A percentile compares a stretch with the other conserved stretches of the same genome.
These are phyloP conservation scores for Trypanosomatidae sp. DNA, from an alignment of 208 protist species.

Conservation along the genomic window DNA sequence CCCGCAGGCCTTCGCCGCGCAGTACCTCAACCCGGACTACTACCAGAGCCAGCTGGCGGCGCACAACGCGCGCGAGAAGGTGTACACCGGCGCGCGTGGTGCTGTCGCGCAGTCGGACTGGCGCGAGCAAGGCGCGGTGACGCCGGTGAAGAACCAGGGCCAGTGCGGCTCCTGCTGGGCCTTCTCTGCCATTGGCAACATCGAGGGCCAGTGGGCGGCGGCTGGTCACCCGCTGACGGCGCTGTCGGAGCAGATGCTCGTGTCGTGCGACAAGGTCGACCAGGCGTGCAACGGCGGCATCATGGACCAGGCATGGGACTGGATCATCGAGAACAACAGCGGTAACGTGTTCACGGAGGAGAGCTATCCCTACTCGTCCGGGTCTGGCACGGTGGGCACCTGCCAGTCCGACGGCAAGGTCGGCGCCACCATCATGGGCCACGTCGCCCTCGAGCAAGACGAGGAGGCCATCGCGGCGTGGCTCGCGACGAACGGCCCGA, in stretches of 20 bases:
- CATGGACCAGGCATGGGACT: conserved; percentile 87
- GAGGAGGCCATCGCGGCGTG: conserved; percentile 78
- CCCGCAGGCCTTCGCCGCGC: conserved; percentile 42
- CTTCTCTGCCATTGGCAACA: conserved; percentile 94
- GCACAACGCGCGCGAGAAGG: conserved; percentile 8
- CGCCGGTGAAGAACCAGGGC: conserved; percentile 95
- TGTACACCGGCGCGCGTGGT: conserved; percentile 8
- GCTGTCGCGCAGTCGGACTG: conserved; percentile 58
- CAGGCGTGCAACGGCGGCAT: conserved; percentile 92
- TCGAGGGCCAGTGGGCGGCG: conserved; percentile 79
- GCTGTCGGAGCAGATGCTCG: conserved; percentile 95
- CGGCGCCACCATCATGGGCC: conserved; percentile 70
- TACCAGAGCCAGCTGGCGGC: conserved; percentile 11
- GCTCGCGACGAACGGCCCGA: conserved; percentile 74
- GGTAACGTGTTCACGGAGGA: conserved; percentile 75
- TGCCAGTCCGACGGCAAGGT: too few relatives aligned
- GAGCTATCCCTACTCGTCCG: conserved; percentile 88
- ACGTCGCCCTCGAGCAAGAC: conserved; percentile 66
- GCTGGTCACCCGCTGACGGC: conserved; percentile 50
- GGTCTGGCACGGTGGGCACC: too few relatives aligned
- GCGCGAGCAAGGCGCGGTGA: conserved; percentile 86
- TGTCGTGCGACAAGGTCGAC: conserved; percentile 91
- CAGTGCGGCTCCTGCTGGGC: conserved; percentile 97
- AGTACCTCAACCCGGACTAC: conserved; percentile 37
- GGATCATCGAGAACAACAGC: conserved; percentile 63